These are phyloP conservation scores for Heritiera littoralis DNA, from an alignment of 345 rosid genomes.

Conservation along the genomic window DNA sequence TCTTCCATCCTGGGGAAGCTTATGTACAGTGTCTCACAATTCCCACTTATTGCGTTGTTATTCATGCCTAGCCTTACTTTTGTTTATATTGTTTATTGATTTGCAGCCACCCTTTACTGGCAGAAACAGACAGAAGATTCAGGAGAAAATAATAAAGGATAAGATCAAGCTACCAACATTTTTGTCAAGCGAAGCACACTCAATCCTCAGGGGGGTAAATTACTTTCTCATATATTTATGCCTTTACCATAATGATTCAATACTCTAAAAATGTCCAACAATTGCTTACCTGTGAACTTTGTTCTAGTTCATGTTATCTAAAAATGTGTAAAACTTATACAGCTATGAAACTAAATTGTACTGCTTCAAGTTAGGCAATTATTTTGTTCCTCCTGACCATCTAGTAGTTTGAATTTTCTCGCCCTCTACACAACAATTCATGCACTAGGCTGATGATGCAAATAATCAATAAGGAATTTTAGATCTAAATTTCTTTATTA, in stretches of 20 bases:
- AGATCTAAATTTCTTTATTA: not conserved
- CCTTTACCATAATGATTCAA: not conserved
- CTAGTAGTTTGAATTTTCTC: slow-evolving; percentile 9
- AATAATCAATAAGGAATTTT: not conserved
- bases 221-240: not conserved
- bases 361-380: not conserved
- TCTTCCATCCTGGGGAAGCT: not conserved
- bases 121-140: slow-evolving; percentile 50
- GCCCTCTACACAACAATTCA: not conserved
- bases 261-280: slow-evolving; percentile 1
- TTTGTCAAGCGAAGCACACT: slow-evolving; percentile 52
- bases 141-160: slow-evolving; percentile 52
- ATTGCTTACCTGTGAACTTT: not conserved
- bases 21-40: not conserved
- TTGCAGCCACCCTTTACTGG: slow-evolving; percentile 53
- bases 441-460: not conserved
- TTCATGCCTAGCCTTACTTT: not conserved
- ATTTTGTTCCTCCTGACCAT: not conserved
- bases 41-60: not conserved
- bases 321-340: not conserved
- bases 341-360: not conserved
- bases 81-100: slow-evolving; percentile 8
- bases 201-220: slow-evolving; percentile 49
- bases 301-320: too few relatives aligned
- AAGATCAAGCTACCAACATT: slow-evolving; percentile 47